Base-by-base conservation (phyloP, 176 grass and related monocot genomes). In the Carex parvula region DNA sequence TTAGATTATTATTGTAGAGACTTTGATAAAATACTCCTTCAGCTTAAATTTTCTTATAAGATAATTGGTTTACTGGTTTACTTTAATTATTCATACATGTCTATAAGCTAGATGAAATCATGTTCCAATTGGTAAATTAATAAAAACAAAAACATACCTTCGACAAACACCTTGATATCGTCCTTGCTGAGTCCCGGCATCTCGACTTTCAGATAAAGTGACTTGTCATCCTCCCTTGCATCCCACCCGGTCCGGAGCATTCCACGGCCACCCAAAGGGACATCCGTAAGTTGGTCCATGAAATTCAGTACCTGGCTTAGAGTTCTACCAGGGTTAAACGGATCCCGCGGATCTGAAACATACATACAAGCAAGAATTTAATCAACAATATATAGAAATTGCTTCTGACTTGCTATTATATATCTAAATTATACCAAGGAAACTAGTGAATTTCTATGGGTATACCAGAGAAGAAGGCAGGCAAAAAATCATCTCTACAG, bases 151-250 rank as follows among this genome's bases (percentile, higher is more conserved):
- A 10, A 71, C 30, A 71, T 61, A 39, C 62, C 70, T 48, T 85
- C 71, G 2, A 85, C 32, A 33, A n/a, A 81, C 54, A 89, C 72
- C 8, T 54, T 80, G 83, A 89, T 83, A 75, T 89, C 83, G 2
- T 89, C 87, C 64, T 81, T 85, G 54, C 87, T 33, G 8, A 89
- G 83, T 10, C 87, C 87, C 41, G 87, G 83, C 83, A 89, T 89
- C 16, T 89, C 83, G 35, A 89, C 55, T 64, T 62, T 85, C 64
- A 89, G 62, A 60, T 67, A 58, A 37, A 89, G 66, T 50, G 83
- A 81, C 11, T 85, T 82, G 9, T 85, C 83, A 21, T 89, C 87
- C 87, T 89, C 87, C 58, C 87, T 59, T 0, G 50, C 84, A 74
- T 89, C 69, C 84, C 88, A 89, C 17, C 88, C 79, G 0, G 48